phyloP scores from a whole-genome alignment of 306 rosid species.

The Casuarina cunninghamiana region DNA sequence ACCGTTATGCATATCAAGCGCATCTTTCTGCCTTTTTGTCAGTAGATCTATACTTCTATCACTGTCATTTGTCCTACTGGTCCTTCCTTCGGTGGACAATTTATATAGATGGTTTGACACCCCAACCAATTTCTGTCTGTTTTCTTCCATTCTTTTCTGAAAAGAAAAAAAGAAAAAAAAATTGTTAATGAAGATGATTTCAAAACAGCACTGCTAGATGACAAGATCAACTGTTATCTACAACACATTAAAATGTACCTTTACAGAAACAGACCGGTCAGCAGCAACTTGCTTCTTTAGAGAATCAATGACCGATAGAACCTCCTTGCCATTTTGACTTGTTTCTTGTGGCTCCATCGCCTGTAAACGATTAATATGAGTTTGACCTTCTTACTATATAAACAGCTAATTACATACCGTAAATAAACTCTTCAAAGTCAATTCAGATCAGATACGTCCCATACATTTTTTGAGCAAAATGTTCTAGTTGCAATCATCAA shows the following conservation, averaged over 20 bases:
- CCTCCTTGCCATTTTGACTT: conserved; percentile 46
- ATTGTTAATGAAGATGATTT: neutral
- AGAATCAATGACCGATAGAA: conserved; percentile 63
- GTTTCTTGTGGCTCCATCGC: conserved; percentile 33
- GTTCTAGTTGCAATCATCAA: neutral
- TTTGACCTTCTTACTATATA: conserved; percentile 3
- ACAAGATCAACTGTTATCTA: conserved; percentile 12
- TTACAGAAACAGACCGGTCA: conserved; percentile 50
- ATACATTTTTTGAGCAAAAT: neutral
- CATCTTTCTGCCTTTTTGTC: conserved; percentile 82
- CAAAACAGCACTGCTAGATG: conserved; percentile 18
- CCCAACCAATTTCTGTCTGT: conserved; percentile 63
- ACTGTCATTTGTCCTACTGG: conserved; percentile 26
- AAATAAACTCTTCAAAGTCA: neutral
- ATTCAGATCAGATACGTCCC: neutral
- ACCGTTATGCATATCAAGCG: conserved; percentile 82
- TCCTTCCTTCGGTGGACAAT: conserved; percentile 63
- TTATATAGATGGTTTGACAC: conserved; percentile 54
- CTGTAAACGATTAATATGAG: conserved; percentile 37
- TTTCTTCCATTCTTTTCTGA: conserved; percentile 86
- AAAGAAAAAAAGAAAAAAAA: neutral
- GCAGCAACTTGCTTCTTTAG: conserved; percentile 74
- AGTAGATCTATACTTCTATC: conserved; percentile 57
- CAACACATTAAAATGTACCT: conserved; percentile 47
- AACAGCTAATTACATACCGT: neutral